Base-by-base conservation (phyloP, 176 grass and related monocot genomes). In the Tillandsia fasciculata region DNA sequence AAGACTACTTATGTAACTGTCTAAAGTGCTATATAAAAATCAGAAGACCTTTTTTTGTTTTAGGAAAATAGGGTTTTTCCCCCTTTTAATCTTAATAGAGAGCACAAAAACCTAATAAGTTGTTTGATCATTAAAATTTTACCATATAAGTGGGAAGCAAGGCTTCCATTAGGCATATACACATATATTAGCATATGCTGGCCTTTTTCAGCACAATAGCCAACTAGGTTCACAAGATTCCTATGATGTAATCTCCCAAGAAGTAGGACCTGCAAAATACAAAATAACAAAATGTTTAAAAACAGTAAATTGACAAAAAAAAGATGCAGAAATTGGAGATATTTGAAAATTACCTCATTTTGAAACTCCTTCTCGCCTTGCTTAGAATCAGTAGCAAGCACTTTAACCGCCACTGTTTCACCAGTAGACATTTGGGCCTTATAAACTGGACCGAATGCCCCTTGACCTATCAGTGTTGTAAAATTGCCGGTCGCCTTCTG, bases 291-390 rank as follows among this genome's bases (percentile, higher is more conserved):
- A 64, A 78, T 73, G 51, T 63, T 64, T 71, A 1, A 9, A 61
- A 18, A 9, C 56, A 8, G 56, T 20, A 61, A 42, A 42, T 42
- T 42, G 3, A 42, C 33, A 8, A 57, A 57, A 57, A 17, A 10
- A 61, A 61, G n/a, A 61, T 15, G 22, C 9, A 20, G 56, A 61
- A 61, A 1, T 61, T 18, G 56, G 22, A 23, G 22, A 18, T 9
- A 2, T 18, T 61, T 52, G 33, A 74, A 77, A 23, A 48, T 73
- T 76, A 90, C 94, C 89, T 99, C 94, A 70, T 84, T 90, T 52
- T 99, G 89, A 52, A 93, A 99, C 78, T 99, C 94, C 54, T 93
- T 93, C 80, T 90, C 94, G 50, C 94, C 89, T 88, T 99, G 89
- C 27, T 87, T 99, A 33, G 94, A 99, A 82, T 93, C 75, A 64